Conservation (phyloP, 306 rosid species). For the Lagenaria siceraria region DNA sequence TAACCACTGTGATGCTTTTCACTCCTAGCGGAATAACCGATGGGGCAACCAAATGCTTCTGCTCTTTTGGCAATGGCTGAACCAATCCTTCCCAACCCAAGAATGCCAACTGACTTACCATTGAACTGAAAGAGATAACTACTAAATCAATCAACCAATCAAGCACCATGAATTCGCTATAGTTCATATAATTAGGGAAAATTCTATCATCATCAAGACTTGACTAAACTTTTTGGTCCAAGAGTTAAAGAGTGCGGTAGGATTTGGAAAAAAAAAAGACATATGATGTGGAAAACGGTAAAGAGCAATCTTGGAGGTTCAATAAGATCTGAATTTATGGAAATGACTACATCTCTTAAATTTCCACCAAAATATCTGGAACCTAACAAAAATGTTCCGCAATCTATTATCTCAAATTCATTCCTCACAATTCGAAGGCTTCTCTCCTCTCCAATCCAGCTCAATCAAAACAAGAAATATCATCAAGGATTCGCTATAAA, state of each 20-base stretch:
- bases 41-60: conserved; percentile 38
- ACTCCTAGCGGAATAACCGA: conserved; percentile 42
- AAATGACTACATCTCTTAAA: not conserved
- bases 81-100: conserved; percentile 75
- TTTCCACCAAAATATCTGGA: not conserved
- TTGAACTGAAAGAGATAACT: conserved; percentile 41
- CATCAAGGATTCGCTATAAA: not conserved
- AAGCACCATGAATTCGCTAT: not conserved
- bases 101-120: conserved; percentile 50
- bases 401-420: not conserved
- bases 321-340: not conserved
- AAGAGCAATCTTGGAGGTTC: not conserved
- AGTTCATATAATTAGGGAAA: not conserved
- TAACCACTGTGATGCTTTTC: conserved; percentile 33
- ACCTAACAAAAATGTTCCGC: not conserved
- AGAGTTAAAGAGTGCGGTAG: not conserved
- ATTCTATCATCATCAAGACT: not conserved
- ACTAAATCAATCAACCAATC: conserved; percentile 1
- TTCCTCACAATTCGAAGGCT: not conserved
- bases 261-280: not conserved
- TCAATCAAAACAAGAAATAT: not conserved
- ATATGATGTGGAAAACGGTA: not conserved
- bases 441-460: not conserved
- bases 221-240: not conserved
- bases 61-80: conserved; percentile 59